These are phyloP conservation scores for Erodium texanum DNA, from an alignment of 441 rosid genomes.

Conservation along the genomic window DNA sequence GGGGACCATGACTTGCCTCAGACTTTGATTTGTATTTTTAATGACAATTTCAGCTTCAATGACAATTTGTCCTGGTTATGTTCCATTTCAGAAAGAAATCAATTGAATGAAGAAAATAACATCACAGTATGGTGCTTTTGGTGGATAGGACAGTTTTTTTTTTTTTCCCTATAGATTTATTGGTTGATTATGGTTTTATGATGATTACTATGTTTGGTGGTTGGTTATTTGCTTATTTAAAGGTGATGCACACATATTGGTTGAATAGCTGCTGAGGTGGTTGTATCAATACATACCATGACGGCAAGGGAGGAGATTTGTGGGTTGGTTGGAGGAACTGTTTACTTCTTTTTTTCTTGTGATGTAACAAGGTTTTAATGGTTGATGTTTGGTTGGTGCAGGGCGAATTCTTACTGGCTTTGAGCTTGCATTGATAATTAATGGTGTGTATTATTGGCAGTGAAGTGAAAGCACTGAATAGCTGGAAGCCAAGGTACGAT, in stretches of 20 bases:
- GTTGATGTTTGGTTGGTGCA: constrained; percentile 15
- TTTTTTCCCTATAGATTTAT: neutral
- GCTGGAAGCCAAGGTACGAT: constrained; percentile 27
- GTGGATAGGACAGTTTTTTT: neutral
- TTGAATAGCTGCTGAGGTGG: neutral
- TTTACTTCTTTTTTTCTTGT: neutral
- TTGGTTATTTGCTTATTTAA: neutral
- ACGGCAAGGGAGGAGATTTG: constrained; percentile 2
- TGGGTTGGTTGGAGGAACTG: constrained; percentile 15
- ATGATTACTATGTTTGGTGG: neutral
- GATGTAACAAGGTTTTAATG: neutral
- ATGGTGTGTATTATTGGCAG: constrained; percentile 13
- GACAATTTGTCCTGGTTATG: constrained; percentile 6
- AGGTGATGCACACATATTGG: neutral
- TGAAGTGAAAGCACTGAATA: constrained; percentile 21
- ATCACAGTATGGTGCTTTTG: neutral
- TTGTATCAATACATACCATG: neutral
- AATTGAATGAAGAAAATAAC: neutral
- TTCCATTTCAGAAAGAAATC: constrained; percentile 5
- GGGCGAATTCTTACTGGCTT: constrained; percentile 30
- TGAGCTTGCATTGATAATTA: constrained; percentile 23
- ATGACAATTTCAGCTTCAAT: constrained; percentile 3
- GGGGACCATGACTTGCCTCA: constrained; percentile 17
- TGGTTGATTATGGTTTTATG: constrained; percentile 7
- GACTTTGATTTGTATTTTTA: neutral